Evolutionary conservation across 192 early-diverging fungal species (phyloP).

Genomic region (Coemansia pectinata): DNA sequence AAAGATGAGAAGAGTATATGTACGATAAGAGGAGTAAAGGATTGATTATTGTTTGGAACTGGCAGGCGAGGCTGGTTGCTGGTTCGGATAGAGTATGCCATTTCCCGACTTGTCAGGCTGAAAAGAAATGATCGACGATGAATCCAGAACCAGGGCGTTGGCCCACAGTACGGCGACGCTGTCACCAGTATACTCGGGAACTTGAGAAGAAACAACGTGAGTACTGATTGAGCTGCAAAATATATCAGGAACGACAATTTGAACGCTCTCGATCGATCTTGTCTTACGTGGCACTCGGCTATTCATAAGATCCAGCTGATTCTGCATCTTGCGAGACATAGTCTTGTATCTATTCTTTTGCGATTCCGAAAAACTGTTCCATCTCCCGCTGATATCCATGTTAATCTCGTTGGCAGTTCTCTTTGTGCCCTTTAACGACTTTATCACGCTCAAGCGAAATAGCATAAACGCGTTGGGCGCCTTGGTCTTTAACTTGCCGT

Average conservation of each 20-base stretch:
- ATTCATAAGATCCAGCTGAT: slow-evolving; percentile 3
- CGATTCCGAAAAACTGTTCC: not conserved
- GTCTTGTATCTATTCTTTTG: slow-evolving; percentile 4
- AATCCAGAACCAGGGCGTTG: not conserved
- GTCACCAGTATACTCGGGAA: not conserved
- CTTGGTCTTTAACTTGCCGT: slow-evolving; percentile 7
- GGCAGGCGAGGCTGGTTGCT: not conserved
- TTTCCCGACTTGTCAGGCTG: slow-evolving; percentile 1
- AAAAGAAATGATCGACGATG: not conserved
- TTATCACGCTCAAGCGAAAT: slow-evolving; percentile 16
- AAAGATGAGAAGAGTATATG: not conserved
- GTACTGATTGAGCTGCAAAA: not conserved
- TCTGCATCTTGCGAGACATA: slow-evolving; percentile 11
- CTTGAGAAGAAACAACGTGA: not conserved
- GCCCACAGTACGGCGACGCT: not conserved
- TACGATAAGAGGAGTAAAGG: not conserved
- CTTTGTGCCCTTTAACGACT: slow-evolving; percentile 14
- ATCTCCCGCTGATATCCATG: not conserved
- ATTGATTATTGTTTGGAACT: not conserved
- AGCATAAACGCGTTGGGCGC: slow-evolving; percentile 38
- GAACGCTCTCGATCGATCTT: not conserved
- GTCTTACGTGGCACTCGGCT: not conserved
- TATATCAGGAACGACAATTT: not conserved
- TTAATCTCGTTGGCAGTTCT: slow-evolving; percentile 13
- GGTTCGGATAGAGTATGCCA: slow-evolving; percentile 2